Percentiles rank a stretch among this genome's conserved stretches.
Evolutionary conservation across 306 rosid genomes (phyloP).

Genomic region (Hylodesmum podocarpum): DNA sequence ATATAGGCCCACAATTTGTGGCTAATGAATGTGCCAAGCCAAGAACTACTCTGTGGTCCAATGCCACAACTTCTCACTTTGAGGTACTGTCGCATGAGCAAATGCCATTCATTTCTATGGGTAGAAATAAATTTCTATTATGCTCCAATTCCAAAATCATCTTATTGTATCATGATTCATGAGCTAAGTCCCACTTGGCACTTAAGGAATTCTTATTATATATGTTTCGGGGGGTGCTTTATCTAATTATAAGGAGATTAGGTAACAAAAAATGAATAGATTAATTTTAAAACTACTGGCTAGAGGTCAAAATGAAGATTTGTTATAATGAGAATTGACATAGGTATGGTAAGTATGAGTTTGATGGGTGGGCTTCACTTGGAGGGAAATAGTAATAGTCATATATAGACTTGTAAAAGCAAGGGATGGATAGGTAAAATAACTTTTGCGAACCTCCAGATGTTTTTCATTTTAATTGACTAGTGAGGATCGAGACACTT

Average conservation of each 20-base stretch:
- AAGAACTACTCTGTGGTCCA: conserved; percentile 34
- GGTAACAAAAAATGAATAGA: background rate
- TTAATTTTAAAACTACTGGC: background rate
- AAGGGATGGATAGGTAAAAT: conserved; percentile 25
- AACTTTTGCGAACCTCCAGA: conserved; percentile 18
- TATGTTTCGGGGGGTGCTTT: no score
- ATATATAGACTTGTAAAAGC: background rate
- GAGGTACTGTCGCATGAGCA: conserved; percentile 31
- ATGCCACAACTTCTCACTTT: conserved; percentile 19
- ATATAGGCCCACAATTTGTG: conserved; percentile 32
- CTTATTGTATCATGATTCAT: background rate
- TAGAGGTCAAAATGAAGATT: conserved; percentile 9
- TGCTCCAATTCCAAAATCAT: background rate
- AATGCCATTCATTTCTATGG: conserved; percentile 11
- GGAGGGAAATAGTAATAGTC: background rate
- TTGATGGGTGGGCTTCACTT: conserved; percentile 3
- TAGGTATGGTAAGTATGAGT: background rate
- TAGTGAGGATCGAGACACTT: conserved; percentile 12
- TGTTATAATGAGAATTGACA: background rate
- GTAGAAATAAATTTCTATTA: background rate
- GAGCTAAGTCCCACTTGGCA: background rate
- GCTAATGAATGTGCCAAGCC: conserved; percentile 35
- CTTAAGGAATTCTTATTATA: no score
- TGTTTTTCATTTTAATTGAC: conserved; percentile 25
- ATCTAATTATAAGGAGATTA: no score